A percentile compares a stretch with the other conserved stretches of the same genome.
Evolutionary conservation across 352 stramenopile species (phyloP).

Genomic region (Blastocystis sp.): DNA sequence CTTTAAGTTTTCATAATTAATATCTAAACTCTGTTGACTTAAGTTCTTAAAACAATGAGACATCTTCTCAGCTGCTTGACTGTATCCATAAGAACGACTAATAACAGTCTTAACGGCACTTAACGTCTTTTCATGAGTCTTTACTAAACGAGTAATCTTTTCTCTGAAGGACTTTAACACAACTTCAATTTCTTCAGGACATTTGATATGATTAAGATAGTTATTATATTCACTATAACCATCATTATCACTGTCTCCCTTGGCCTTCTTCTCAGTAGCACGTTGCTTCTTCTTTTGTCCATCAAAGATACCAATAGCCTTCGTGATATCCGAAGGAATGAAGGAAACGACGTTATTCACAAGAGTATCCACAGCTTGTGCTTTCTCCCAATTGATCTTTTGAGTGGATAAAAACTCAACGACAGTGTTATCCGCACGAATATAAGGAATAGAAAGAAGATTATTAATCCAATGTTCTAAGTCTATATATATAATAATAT

Average conservation of each 20-base stretch:
- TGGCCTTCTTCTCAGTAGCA: slow-evolving; percentile 6
- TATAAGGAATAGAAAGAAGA: slow-evolving; percentile 21
- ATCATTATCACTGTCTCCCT: slow-evolving; percentile 24
- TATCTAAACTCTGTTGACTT: not conserved
- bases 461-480: slow-evolving; percentile 33
- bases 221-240: slow-evolving; percentile 28
- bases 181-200: slow-evolving; percentile 30
- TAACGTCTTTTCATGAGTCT: slow-evolving; percentile 16
- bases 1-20: slow-evolving; percentile 29
- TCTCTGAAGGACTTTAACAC: slow-evolving; percentile 34
- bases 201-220: slow-evolving; percentile 31
- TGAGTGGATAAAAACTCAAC: slow-evolving; percentile 21
- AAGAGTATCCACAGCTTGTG: slow-evolving; percentile 19
- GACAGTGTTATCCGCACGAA: slow-evolving; percentile 31
- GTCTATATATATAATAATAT: no score
- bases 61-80: slow-evolving; percentile 18
- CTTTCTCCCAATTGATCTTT: slow-evolving; percentile 16
- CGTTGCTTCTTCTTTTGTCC: no score
- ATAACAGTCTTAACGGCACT: slow-evolving; percentile 17
- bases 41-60: slow-evolving; percentile 16
- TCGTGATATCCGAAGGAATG: no score
- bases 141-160: slow-evolving; percentile 11
- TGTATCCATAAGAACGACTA: slow-evolving; percentile 22
- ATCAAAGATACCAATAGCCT: no score
- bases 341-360: slow-evolving; percentile 17